Evolutionary conservation across 345 rosid species (phyloP).

Genomic region (Syzygium grande): DNA sequence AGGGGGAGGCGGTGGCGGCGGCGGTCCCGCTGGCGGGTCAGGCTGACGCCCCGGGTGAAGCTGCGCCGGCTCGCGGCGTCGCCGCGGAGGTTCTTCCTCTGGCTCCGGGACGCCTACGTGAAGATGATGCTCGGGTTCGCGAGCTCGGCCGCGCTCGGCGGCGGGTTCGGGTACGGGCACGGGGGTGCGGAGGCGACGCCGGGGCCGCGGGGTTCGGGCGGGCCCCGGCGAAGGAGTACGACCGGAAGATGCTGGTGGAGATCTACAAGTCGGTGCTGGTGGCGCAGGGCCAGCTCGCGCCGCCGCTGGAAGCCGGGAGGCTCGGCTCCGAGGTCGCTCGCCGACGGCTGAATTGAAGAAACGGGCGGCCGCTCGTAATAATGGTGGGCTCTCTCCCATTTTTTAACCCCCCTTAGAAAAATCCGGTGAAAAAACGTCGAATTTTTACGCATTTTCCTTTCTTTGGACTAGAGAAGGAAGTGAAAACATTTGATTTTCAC

Average conservation of each 20-base stretch:
- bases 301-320: slow-evolving; percentile 26
- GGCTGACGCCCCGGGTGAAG: slow-evolving; percentile 29
- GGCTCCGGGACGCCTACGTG: slow-evolving; percentile 56
- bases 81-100: slow-evolving; percentile 27
- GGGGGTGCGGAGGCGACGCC: not conserved
- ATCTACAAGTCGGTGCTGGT: slow-evolving; percentile 57
- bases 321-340: slow-evolving; percentile 12
- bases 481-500: not conserved
- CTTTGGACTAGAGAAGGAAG: not conserved
- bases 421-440: not conserved
- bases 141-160: slow-evolving; percentile 11
- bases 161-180: slow-evolving; percentile 16
- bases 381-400: not conserved
- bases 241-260: slow-evolving; percentile 49
- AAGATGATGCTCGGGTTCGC: slow-evolving; percentile 52
- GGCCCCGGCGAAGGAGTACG: slow-evolving; percentile 37
- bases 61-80: slow-evolving; percentile 5
- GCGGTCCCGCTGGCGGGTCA: slow-evolving; percentile 31
- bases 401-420: not conserved
- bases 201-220: slow-evolving; percentile 12
- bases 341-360: not conserved
- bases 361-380: not conserved
- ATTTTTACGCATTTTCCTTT: not conserved
- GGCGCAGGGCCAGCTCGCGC: slow-evolving; percentile 36
- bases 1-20: slow-evolving; percentile 8